These are phyloP conservation scores for Elaeis guineensis DNA, from an alignment of 176 grass and related monocot species.

Conservation along the genomic window DNA sequence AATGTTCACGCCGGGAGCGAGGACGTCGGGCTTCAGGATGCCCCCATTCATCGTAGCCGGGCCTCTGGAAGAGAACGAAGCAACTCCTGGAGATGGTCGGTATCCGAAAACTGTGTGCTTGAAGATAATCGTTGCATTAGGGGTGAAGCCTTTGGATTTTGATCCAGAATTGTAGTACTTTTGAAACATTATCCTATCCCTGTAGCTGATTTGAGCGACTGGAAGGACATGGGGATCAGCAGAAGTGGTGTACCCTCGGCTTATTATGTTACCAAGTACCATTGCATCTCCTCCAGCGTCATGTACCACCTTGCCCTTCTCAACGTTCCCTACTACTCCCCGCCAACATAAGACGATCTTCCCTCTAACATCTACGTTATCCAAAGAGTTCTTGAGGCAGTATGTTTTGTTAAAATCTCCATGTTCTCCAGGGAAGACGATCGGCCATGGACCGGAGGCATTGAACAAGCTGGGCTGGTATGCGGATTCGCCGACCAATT, in stretches of 20 bases:
- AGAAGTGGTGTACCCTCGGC: slow-evolving; percentile 17
- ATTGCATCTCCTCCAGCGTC: slow-evolving; percentile 4
- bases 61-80: slow-evolving; percentile 49
- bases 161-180: background rate
- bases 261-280: background rate
- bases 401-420: too few species aligned
- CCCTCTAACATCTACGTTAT: background rate
- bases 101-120: slow-evolving; percentile 24
- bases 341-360: background rate
- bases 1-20: slow-evolving; percentile 65
- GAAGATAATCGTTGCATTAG: slow-evolving; percentile 41
- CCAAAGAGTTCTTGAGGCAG: background rate
- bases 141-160: background rate
- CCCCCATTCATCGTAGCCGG: slow-evolving; percentile 26
- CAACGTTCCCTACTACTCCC: background rate
- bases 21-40: slow-evolving; percentile 56
- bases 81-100: slow-evolving; percentile 37
- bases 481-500: slow-evolving; percentile 1
- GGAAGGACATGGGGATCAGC: slow-evolving; percentile 26
- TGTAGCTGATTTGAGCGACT: slow-evolving; percentile 24
- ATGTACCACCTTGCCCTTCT: background rate
- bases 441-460: background rate
- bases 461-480: slow-evolving; percentile 2
- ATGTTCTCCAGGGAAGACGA: too few species aligned
- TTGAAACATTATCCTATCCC: slow-evolving; percentile 29